These are phyloP conservation scores for Glycine tomentella DNA, from an alignment of 306 rosid species.

Conservation along the genomic window DNA sequence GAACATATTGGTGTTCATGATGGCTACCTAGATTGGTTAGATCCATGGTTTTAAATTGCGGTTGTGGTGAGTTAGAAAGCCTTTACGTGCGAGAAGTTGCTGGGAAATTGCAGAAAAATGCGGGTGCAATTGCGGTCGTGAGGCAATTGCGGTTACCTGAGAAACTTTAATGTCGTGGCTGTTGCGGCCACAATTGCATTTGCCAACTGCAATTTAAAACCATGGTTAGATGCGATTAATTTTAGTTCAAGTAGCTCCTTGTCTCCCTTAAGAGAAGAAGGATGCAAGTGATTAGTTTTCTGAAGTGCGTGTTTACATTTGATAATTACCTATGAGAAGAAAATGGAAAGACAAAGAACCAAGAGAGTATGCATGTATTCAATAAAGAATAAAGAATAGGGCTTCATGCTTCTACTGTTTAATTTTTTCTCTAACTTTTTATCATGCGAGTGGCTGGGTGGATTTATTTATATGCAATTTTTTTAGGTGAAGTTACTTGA, in stretches of 20 bases:
- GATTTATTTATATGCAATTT: background rate
- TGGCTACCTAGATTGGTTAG: background rate
- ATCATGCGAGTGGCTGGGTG: background rate
- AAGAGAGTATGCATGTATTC: background rate
- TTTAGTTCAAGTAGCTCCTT: too few relatives aligned
- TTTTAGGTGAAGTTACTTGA: background rate
- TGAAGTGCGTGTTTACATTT: background rate
- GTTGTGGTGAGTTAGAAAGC: too few relatives aligned
- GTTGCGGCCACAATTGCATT: too few relatives aligned
- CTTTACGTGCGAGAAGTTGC: too few relatives aligned
- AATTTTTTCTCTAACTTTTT: conserved; percentile 2
- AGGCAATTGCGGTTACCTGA: too few relatives aligned
- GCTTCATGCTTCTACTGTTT: conserved; percentile 10
- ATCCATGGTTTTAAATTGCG: too few relatives aligned
- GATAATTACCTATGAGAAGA: background rate
- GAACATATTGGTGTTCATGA: background rate
- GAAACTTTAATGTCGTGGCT: too few relatives aligned
- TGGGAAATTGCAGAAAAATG: too few relatives aligned
- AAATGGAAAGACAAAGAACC: background rate
- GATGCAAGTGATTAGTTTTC: background rate
- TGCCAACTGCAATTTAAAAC: too few relatives aligned
- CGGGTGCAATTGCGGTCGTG: too few relatives aligned
- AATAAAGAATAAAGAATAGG: background rate
- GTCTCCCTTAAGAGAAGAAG: too few relatives aligned
- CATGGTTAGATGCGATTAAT: too few relatives aligned